Evolutionary conservation across 176 grass and related monocot genomes (phyloP), one percentile per base, ranked within the genome.

Genomic region (Triticum timopheevii): DNA sequence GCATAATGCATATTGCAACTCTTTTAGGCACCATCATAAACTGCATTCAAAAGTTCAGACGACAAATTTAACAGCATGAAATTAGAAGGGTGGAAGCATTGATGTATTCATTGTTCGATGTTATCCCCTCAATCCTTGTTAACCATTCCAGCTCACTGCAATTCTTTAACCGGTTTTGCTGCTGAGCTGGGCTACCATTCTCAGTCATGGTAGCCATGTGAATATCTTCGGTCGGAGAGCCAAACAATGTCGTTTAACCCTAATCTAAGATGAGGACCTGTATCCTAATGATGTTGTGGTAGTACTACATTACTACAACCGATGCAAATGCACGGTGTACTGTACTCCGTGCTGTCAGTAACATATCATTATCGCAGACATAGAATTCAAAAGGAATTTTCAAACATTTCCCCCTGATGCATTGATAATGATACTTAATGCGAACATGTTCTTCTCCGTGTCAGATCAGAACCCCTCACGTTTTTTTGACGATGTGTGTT

Each of bases 261-360:
- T 91, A 88, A 81, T 85, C 49, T 71, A 90, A 27, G 70, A 85
- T 88, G 30, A 44, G 69, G 52, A 23, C 90, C 78, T 88, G 78
- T 70, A 77, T 76, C 23, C 31, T 24, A 9, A 75, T 80, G 76
- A 84, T 80, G 35, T 69, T 15, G 28, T 19, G 31, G 11, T 52
- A 77, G 8, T 52, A 69, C 11, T 81, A 81, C 15, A 34, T 63
- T 77, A 88, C 63, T 85, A 77, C 9, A 58, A 58, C 52, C 36
- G 20, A 88, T 85, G 86, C 82, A 70, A 75, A 28, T 34, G 33
- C 65, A 79, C 15, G 22, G 24, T 28, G 30, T 45, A 39, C 16
- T 17, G 25, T 50, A 31, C 50, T 19, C 50, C 50, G 50, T 54
- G 16, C 15, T 19, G 44, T 15, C 24, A 10, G 31, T 78, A 25